Evolutionary conservation across 108 stramenopile species (phyloP).

Genomic region (Skeletonema grethae): DNA sequence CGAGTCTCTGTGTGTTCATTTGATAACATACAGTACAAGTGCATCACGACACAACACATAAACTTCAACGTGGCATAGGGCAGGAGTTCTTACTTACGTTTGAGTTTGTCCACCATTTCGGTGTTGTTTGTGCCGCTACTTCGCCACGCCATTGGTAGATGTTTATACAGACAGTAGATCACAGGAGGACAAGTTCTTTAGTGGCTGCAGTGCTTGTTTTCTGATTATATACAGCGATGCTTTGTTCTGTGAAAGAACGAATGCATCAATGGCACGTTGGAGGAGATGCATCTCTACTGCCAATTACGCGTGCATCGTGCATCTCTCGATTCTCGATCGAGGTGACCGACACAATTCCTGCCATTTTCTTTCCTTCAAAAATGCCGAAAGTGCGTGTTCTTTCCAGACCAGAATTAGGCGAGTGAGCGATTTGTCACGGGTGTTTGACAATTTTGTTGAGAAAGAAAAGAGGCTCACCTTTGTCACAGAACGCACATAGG

Average conservation of each 20-base stretch:
- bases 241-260: background rate
- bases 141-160: conserved; percentile 78
- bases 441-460: background rate
- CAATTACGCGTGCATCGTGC: background rate
- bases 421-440: background rate
- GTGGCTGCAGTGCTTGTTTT: background rate
- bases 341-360: conserved; percentile 6
- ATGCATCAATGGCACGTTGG: background rate
- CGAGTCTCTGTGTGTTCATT: background rate
- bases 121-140: conserved; percentile 85
- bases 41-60: conserved; percentile 26
- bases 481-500: background rate
- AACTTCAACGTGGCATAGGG: background rate
- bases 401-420: background rate
- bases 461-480: background rate
- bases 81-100: conserved; percentile 80
- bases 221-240: background rate
- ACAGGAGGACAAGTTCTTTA: background rate
- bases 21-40: background rate
- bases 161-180: background rate
- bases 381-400: conserved; percentile 8
- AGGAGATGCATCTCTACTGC: background rate
- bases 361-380: background rate
- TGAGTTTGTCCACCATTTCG: conserved; percentile 88
- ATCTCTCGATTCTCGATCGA: background rate